Percentiles rank a stretch among this genome's conserved stretches.
phyloP scores from a whole-genome alignment of 352 stramenopile species.

The Pythium dissimile region DNA sequence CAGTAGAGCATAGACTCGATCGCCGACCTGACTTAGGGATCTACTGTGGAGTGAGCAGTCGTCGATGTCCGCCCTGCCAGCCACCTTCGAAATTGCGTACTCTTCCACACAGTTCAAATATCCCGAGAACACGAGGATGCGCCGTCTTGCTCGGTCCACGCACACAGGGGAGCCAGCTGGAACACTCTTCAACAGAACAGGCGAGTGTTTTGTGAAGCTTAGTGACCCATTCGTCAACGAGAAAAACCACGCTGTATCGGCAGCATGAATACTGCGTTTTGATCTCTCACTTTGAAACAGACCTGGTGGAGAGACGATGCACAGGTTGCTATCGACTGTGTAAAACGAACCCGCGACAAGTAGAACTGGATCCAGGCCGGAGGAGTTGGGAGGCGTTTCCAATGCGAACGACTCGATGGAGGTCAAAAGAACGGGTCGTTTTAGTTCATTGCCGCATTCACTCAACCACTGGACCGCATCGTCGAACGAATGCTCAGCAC shows the following conservation, averaged over 20 bases:
- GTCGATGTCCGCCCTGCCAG: neutral
- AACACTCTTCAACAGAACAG: slow-evolving; percentile 50
- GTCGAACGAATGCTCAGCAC: slow-evolving; percentile 37
- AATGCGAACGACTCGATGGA: slow-evolving; percentile 21
- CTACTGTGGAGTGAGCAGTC: too few relatives aligned
- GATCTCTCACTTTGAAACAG: slow-evolving; percentile 47
- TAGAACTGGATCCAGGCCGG: slow-evolving; percentile 60
- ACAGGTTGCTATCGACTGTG: slow-evolving; percentile 48
- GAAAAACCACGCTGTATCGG: slow-evolving; percentile 73
- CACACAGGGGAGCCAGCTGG: slow-evolving; percentile 64
- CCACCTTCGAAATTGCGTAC: slow-evolving; percentile 25
- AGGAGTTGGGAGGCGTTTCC: slow-evolving; percentile 20
- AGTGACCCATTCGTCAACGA: slow-evolving; percentile 41
- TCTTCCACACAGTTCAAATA: slow-evolving; percentile 72
- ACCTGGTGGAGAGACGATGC: slow-evolving; percentile 59
- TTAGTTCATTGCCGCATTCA: slow-evolving; percentile 40
- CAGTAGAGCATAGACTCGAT: slow-evolving; percentile 31
- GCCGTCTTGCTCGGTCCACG: slow-evolving; percentile 37
- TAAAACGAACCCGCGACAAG: slow-evolving; percentile 76
- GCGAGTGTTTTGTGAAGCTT: slow-evolving; percentile 22
- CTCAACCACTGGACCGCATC: slow-evolving; percentile 46
- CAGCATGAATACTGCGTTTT: slow-evolving; percentile 42
- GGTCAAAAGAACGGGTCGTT: slow-evolving; percentile 37
- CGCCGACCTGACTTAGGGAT: slow-evolving; percentile 13
- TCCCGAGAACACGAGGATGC: slow-evolving; percentile 62